Percentiles rank a stretch among this genome's conserved stretches.
These are phyloP conservation scores for Metschnikowia peoriensis DNA, from an alignment of 805 yeast genomes.

Conservation along the genomic window DNA sequence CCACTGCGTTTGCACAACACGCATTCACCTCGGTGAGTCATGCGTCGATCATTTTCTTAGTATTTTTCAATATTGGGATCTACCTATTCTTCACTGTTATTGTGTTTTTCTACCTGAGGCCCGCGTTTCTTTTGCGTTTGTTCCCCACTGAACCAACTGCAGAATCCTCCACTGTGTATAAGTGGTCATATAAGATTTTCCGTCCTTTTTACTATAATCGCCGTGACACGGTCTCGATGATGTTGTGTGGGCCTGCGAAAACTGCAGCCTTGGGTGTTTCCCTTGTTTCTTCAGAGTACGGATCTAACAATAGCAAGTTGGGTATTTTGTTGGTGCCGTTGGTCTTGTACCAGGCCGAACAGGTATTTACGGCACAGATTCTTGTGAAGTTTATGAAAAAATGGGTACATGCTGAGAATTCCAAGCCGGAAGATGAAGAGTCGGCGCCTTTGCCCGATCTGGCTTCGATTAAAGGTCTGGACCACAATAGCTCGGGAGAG, in stretches of 20 bases:
- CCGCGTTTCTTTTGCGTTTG: constrained; percentile 44
- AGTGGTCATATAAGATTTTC: constrained; percentile 40
- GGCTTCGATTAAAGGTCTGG: constrained; percentile 2
- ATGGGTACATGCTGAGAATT: constrained; percentile 56
- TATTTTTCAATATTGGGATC: constrained; percentile 79
- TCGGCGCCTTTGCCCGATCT: constrained; percentile 9
- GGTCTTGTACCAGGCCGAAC: constrained; percentile 84
- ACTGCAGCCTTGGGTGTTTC: constrained; percentile 93
- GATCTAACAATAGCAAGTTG: constrained; percentile 53
- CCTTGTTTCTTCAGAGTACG: constrained; percentile 76
- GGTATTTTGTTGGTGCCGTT: constrained; percentile 78
- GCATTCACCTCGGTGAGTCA: constrained; percentile 73
- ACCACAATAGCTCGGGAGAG: constrained; percentile 1
- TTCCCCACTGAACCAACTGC: constrained; percentile 49
- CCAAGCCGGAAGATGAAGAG: constrained; percentile 16
- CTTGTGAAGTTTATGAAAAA: constrained; percentile 62
- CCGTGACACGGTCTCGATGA: constrained; percentile 70
- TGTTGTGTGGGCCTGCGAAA: constrained; percentile 91
- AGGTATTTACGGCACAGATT: constrained; percentile 77
- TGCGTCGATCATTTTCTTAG: constrained; percentile 68
- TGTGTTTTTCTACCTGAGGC: constrained; percentile 61
- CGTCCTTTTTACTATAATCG: constrained; percentile 70
- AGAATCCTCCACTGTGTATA: constrained; percentile 46
- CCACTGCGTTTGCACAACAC: constrained; percentile 81
- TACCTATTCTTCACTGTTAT: constrained; percentile 73